These are phyloP conservation scores for Hylodesmum podocarpum DNA, from an alignment of 306 rosid genomes.

Conservation along the genomic window DNA sequence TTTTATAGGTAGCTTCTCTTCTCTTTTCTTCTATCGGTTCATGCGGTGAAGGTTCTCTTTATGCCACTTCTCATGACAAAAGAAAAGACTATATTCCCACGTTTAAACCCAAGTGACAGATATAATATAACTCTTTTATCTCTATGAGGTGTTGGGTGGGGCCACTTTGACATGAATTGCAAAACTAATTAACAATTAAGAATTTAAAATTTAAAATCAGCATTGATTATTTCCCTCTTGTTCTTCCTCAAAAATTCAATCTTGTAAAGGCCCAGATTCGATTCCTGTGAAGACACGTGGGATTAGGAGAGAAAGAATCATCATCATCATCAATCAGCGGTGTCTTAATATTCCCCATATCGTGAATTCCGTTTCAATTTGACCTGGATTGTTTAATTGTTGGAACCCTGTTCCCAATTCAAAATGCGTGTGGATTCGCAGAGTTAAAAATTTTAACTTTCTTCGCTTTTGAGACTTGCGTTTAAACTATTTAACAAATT, in stretches of 20 bases:
- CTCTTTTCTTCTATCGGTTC: slow-evolving; percentile 22
- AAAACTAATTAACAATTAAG: background rate
- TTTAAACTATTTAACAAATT: slow-evolving; percentile 9
- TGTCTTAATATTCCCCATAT: slow-evolving; percentile 4
- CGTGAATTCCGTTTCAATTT: slow-evolving; percentile 28
- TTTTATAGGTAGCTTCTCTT: slow-evolving; percentile 29
- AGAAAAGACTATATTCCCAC: slow-evolving; percentile 14
- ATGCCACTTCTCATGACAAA: slow-evolving; percentile 19
- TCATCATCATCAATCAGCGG: background rate
- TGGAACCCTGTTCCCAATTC: slow-evolving; percentile 32
- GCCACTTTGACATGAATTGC: slow-evolving; percentile 19
- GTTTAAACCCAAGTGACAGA: slow-evolving; percentile 1
- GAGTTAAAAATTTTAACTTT: slow-evolving; percentile 13
- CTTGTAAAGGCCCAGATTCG: slow-evolving; percentile 31
- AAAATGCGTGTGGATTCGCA: slow-evolving; percentile 20
- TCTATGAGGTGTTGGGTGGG: slow-evolving; percentile 21
- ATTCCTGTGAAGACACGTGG: slow-evolving; percentile 31
- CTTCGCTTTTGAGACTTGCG: slow-evolving; percentile 1
- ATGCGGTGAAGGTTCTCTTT: slow-evolving; percentile 30
- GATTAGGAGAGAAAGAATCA: slow-evolving; percentile 18
- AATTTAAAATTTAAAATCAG: too few species aligned
- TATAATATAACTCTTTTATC: background rate
- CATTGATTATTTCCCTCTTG: slow-evolving; percentile 11
- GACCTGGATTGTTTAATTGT: slow-evolving; percentile 27
- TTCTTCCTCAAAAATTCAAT: slow-evolving; percentile 39